These are phyloP conservation scores for Dryas octopetala DNA, from an alignment of 306 rosid species.

Conservation along the genomic window DNA sequence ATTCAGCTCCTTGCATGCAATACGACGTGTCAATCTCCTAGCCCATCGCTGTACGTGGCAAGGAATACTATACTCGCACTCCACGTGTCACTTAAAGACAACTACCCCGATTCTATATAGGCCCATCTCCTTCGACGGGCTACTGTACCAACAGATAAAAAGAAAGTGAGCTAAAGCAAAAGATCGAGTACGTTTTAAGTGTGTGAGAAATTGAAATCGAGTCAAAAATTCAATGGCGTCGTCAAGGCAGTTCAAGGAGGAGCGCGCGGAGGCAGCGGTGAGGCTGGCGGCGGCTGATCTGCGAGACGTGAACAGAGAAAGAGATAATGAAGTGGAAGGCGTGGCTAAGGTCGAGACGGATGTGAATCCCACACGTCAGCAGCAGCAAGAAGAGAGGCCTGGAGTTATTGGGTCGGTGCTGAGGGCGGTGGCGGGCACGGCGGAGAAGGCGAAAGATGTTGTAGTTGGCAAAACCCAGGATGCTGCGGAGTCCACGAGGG, in stretches of 20 bases:
- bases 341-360: background rate
- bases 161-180: background rate
- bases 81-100: conserved; percentile 6
- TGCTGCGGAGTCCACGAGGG: conserved; percentile 4
- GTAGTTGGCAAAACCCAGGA: conserved; percentile 57
- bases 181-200: background rate
- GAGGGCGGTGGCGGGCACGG: conserved; percentile 47
- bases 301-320: conserved; percentile 37
- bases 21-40: background rate
- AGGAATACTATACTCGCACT: too few relatives aligned
- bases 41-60: background rate
- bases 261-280: conserved; percentile 66
- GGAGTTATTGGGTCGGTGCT: conserved; percentile 66
- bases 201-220: background rate
- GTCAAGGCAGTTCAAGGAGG: conserved; percentile 44
- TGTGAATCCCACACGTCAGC: conserved; percentile 1
- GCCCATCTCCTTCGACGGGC: background rate
- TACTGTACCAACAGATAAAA: background rate
- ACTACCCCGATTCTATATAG: background rate
- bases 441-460: conserved; percentile 65
- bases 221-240: conserved; percentile 50
- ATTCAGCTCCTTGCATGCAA: conserved; percentile 13
- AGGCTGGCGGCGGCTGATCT: conserved; percentile 58
- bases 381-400: conserved; percentile 27
- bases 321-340: background rate